phyloP scores from a whole-genome alignment of 1,139 yeast species.

The Meyerozyma guilliermondii region DNA sequence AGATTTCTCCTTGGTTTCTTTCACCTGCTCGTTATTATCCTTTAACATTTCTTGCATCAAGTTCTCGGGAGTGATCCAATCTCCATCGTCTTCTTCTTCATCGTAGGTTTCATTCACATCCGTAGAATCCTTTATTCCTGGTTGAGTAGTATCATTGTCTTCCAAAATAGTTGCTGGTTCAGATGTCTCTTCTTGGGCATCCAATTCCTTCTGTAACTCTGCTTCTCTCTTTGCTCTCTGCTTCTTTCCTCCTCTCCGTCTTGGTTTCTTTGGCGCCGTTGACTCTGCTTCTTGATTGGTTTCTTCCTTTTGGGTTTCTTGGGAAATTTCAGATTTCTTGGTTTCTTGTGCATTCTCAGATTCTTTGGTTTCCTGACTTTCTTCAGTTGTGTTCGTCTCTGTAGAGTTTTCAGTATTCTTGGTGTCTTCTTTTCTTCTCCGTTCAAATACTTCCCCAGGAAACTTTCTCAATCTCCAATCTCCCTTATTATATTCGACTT shows the following conservation, averaged over 20 bases:
- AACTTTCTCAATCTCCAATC: slow-evolving; percentile 61
- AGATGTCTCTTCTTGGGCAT: slow-evolving; percentile 1
- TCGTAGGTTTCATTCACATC: slow-evolving; percentile 39
- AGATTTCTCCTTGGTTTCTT: slow-evolving; percentile 21
- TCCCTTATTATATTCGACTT: slow-evolving; percentile 64
- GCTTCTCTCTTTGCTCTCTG: slow-evolving; percentile 54
- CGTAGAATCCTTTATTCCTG: background rate
- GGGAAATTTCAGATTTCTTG: slow-evolving; percentile 5
- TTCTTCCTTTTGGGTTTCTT: slow-evolving; percentile 2
- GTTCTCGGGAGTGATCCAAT: slow-evolving; percentile 93
- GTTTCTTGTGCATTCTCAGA: slow-evolving; percentile 6
- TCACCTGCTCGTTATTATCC: slow-evolving; percentile 47
- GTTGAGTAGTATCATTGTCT: slow-evolving; percentile 6
- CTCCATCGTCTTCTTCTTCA: slow-evolving; percentile 74
- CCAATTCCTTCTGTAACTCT: slow-evolving; percentile 20
- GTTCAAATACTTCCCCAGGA: slow-evolving; percentile 58
- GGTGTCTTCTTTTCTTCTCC: slow-evolving; percentile 5
- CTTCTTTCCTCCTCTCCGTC: slow-evolving; percentile 62
- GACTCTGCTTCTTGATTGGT: too few species aligned
- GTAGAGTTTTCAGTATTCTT: too few species aligned
- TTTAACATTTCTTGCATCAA: slow-evolving; percentile 62
- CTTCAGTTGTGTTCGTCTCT: slow-evolving; percentile 1
- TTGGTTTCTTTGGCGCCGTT: slow-evolving; percentile 30
- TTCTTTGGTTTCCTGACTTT: slow-evolving; percentile 7
- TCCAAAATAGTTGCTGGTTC: slow-evolving; percentile 8